phyloP scores from a whole-genome alignment of 768 basidiomycete genomes.

The Tulasnella sp. region DNA sequence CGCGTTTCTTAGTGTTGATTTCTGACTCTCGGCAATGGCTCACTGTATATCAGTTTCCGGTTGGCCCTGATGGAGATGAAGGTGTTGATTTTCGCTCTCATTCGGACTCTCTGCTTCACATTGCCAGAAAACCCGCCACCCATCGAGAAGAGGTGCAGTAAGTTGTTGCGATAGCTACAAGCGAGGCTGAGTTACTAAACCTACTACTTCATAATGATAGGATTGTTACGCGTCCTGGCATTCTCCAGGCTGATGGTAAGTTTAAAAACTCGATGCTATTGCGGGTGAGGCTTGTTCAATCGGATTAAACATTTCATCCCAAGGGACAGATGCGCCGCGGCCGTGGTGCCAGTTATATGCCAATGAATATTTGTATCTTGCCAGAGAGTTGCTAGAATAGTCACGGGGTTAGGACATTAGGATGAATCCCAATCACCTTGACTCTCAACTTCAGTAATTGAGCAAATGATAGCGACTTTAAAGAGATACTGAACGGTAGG shows the following conservation, averaged over 20 bases:
- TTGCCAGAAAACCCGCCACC: constrained; percentile 48
- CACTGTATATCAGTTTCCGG: constrained; percentile 14
- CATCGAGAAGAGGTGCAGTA: constrained; percentile 33
- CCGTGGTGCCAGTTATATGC: background rate
- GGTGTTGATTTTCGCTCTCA: constrained; percentile 47
- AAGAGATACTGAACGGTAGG: too few species aligned
- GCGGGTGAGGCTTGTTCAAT: background rate
- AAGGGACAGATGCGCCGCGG: background rate
- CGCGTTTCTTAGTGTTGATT: too few species aligned
- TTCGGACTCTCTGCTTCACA: constrained; percentile 51
- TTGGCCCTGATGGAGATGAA: constrained; percentile 35
- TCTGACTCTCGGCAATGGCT: background rate
- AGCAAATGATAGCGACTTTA: too few species aligned
- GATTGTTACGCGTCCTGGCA: background rate
- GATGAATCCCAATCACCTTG: too few species aligned
- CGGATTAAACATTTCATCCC: background rate
- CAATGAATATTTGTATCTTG: background rate
- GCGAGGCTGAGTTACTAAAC: background rate
- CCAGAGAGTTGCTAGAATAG: too few species aligned
- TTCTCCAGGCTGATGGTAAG: background rate
- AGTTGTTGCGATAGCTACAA: background rate
- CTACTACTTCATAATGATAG: background rate
- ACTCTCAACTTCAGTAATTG: too few species aligned
- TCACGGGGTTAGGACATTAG: too few species aligned
- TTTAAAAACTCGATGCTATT: constrained; percentile 17